Percentiles rank a stretch among this genome's conserved stretches.
Evolutionary conservation across 2,329 filamentous ascomycete genomes (phyloP).

Genomic region (Fusarium vanettenii): DNA sequence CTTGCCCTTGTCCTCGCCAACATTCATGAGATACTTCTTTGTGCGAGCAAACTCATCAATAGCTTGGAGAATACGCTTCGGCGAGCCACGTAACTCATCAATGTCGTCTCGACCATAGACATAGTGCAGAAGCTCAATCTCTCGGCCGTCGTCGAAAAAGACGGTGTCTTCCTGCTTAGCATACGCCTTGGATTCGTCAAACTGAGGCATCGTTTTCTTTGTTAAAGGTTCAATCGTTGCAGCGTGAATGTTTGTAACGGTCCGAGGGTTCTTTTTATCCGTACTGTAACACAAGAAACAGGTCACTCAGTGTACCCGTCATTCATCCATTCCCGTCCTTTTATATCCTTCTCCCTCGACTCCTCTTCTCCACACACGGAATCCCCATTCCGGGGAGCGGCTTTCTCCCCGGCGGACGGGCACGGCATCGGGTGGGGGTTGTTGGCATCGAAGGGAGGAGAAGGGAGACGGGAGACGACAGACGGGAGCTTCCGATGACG

Average conservation of each 20-base stretch:
- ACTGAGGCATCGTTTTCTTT: conserved; percentile 41
- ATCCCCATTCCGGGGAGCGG: conserved; percentile 16
- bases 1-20: conserved; percentile 79
- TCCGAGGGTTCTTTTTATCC: neutral
- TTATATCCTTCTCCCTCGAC: neutral
- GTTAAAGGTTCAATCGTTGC: neutral
- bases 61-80: conserved; percentile 70
- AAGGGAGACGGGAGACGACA: neutral
- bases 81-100: conserved; percentile 72
- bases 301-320: conserved; percentile 37
- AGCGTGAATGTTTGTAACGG: neutral
- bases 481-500: conserved; percentile 33
- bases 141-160: conserved; percentile 76
- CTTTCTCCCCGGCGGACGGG: conserved; percentile 28
- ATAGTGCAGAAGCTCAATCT: conserved; percentile 78
- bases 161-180: conserved; percentile 53
- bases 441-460: neutral
- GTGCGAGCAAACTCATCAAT: conserved; percentile 75
- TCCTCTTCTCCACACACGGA: conserved; percentile 13
- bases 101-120: conserved; percentile 72
- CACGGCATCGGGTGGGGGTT: conserved; percentile 28
- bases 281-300: neutral
- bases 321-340: conserved; percentile 35
- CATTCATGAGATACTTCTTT: conserved; percentile 82
- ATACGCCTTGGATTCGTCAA: conserved; percentile 55